phyloP scores from a whole-genome alignment of 2,329 filamentous ascomycete species.

The Colletotrichum sp. region DNA sequence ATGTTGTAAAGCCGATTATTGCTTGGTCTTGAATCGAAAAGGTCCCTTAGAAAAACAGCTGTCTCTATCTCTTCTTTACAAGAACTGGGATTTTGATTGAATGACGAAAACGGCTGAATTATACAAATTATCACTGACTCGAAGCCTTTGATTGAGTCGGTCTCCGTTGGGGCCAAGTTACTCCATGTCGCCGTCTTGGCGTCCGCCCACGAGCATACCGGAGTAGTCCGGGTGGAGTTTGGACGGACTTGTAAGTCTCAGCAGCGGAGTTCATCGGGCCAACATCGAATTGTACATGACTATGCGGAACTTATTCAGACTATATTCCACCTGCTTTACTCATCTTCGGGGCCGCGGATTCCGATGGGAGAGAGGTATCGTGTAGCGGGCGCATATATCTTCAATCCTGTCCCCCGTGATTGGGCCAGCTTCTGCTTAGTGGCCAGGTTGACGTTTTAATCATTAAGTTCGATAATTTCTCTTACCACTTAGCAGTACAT shows the following conservation, averaged over 20 bases:
- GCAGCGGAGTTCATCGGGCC: neutral
- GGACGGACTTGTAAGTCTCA: neutral
- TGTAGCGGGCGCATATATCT: neutral
- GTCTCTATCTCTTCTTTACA: neutral
- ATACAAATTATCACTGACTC: too few relatives aligned
- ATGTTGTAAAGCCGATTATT: constrained; percentile 18
- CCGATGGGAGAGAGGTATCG: neutral
- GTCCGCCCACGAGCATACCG: too few relatives aligned
- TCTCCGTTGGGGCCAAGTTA: neutral
- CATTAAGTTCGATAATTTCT: neutral
- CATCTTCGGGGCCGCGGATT: neutral
- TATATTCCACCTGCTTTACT: neutral
- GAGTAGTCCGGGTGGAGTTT: neutral
- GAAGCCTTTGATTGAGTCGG: neutral
- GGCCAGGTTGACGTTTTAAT: neutral
- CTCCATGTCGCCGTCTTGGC: neutral
- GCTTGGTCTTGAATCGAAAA: constrained; percentile 11
- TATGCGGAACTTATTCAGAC: neutral
- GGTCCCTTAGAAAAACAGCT: too few relatives aligned
- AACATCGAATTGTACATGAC: neutral
- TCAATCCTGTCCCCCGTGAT: neutral
- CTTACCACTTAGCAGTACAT: neutral
- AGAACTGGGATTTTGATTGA: neutral
- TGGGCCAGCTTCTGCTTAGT: too few relatives aligned
- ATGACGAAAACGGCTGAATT: too few relatives aligned